Evolutionary conservation across 2,329 filamentous ascomycete species (phyloP), one percentile per base, ranked within the genome.

Genomic region (Cyphellophora attinorum): DNA sequence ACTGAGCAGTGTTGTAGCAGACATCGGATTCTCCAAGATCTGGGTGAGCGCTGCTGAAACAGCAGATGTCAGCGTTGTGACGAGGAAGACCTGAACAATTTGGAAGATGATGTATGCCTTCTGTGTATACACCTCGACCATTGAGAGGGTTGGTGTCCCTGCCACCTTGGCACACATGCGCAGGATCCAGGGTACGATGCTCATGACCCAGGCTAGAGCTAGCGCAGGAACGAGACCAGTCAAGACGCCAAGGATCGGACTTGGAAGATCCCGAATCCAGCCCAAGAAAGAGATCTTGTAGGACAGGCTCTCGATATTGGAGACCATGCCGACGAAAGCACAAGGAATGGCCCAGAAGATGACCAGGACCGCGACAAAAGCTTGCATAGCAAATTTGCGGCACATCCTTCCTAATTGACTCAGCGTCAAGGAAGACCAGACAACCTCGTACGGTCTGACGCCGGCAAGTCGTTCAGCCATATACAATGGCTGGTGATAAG

Each of bases 401-500:
- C 89, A 51, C 17, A 45, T 45, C 4, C 29, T 35, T 31, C 41
- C 29, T 31, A 33, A 41, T 40, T 86, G 86, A 11, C 76, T 77
- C 49, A 96, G 77, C 19, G 74, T 74, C 25, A 96, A 62, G 13
- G 86, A 81, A 12, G 69, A 73, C 91, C 91, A 98, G 38, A 95
- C 75, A 12, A 96, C 71, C 52, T 96, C 88, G 11, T 67, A 65
- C 0, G 91, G 91, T 8, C 76, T 74, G 34, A 95, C 72, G 4
- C 88, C 89, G 33, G 89, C 81, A 48, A 81, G 85, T 3, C 85
- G 77, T n/a, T 85, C 85, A 1, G 81, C 75, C 78, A 96, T 86
- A 51, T 89, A 84, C 25, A 93, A 68, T 5, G 84, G 81, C 39
- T 84, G 79, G 56, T 94, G 85, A 54, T 93, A 85, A 2, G 86